Base-by-base conservation (phyloP, 2,329 filamentous ascomycete genomes). In the Orbilia ellipsospora region DNA sequence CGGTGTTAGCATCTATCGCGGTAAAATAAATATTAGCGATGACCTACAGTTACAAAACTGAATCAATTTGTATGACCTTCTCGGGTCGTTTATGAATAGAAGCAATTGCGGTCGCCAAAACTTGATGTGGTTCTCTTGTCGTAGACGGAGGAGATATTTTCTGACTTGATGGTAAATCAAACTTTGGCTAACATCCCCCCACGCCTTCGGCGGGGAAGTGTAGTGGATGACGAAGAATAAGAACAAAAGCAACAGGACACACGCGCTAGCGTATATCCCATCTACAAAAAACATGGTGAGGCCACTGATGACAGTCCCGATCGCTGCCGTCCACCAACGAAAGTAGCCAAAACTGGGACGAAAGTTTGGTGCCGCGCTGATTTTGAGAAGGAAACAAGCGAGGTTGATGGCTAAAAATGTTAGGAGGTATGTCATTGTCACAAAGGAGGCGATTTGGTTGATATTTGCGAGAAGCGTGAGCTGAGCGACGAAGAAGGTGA, bases 371-470 rank as follows among this genome's bases (percentile, higher is more conserved):
- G 93, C 93, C 0, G 93, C 94, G 0, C 92, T 90, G 68, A 96
- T 90, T 81, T 94, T 94, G 66, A 96, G 85, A 0, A 96, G 84
- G 79, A 96, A 96, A 78, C 92, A 96, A 5, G 93, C 93, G 7
- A 96, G 83, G 78, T 96, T 96, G 82, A 92, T 95, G 48, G 94
- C 91, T 60, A 96, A 87, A 80, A 96, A 96, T 0, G 93, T 96
- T 90, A 96, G 94, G 80, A 95, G 88, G 80, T 95, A 96, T 15
- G 92, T 91, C 91, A 96, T 96, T 1, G 93, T 94, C 54, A 96
- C 92, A 69, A 96, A 89, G 0, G 92, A 94, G 4, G 93, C 93
- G 79, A 96, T 96, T 80, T 92, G 90, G 81, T 96, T 95, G 78
- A 96, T 87, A 80, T 96, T 89, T 52, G 91, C 90, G 60, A 96